Evolutionary conservation across 306 rosid genomes (phyloP).

Genomic region (Ammopiptanthus mongolicus): DNA sequence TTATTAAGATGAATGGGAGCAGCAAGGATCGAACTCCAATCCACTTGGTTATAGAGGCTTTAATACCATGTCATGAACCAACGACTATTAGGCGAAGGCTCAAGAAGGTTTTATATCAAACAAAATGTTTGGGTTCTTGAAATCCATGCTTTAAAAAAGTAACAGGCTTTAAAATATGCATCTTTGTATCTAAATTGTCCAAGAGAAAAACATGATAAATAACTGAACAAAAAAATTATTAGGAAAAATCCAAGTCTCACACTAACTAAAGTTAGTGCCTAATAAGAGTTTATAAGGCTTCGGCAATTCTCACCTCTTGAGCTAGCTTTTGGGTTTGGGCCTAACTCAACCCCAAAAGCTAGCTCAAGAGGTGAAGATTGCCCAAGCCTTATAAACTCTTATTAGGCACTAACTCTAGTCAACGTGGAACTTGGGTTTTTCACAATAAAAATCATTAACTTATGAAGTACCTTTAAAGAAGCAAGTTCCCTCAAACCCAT

Average conservation of each 20-base stretch:
- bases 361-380: too few species aligned
- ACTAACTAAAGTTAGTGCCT: too few species aligned
- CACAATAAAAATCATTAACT: constrained; percentile 6
- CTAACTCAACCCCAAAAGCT: too few species aligned
- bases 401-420: too few species aligned
- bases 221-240: neutral
- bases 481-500: constrained; percentile 87
- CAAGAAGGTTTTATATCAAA: too few species aligned
- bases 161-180: neutral
- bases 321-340: too few species aligned
- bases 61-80: neutral
- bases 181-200: neutral
- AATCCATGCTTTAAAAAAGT: neutral
- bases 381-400: too few species aligned
- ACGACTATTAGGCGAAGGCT: neutral
- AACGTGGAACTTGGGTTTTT: too few species aligned
- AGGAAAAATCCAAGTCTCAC: too few species aligned
- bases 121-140: neutral
- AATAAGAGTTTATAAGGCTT: too few species aligned
- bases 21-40: neutral
- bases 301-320: too few species aligned
- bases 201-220: neutral
- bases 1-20: neutral
- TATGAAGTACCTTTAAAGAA: constrained; percentile 62
- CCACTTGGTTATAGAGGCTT: neutral